Evolutionary conservation across 2,329 filamentous ascomycete genomes (phyloP).

Genomic region (Metarhizium brunneum): DNA sequence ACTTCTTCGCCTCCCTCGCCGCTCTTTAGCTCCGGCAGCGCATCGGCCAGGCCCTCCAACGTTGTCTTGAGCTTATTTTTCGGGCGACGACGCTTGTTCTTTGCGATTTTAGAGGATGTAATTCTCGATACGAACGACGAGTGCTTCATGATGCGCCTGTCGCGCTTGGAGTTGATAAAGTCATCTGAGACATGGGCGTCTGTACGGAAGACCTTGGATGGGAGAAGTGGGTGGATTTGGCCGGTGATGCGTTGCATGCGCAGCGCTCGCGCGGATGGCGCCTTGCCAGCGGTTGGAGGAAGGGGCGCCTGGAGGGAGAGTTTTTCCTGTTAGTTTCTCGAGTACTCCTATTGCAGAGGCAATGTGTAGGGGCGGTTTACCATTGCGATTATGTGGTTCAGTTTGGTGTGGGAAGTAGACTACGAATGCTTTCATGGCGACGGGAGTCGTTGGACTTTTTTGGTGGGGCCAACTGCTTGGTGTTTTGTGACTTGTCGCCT

Average conservation of each 20-base stretch:
- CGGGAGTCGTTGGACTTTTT: not conserved
- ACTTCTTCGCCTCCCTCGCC: constrained; percentile 36
- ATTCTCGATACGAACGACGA: constrained; percentile 71
- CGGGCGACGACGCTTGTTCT: constrained; percentile 39
- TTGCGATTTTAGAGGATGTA: constrained; percentile 39
- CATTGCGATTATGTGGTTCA: not conserved
- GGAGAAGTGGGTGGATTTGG: constrained; percentile 38
- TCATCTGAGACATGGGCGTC: constrained; percentile 41
- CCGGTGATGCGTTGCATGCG: constrained; percentile 40
- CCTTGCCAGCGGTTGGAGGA: constrained; percentile 32
- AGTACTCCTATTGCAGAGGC: not conserved
- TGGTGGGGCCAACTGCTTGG: not conserved
- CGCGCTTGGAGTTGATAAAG: constrained; percentile 68
- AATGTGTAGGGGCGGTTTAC: not conserved
- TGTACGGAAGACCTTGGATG: constrained; percentile 42
- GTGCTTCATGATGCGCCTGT: constrained; percentile 77
- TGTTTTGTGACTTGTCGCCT: too few relatives aligned
- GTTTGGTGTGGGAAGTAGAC: too few relatives aligned
- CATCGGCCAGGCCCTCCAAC: constrained; percentile 68
- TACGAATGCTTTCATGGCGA: too few relatives aligned
- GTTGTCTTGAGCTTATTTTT: constrained; percentile 71
- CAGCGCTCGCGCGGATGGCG: constrained; percentile 49
- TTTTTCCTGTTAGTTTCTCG: not conserved
- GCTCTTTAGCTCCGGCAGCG: constrained; percentile 55
- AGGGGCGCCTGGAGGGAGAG: constrained; percentile 15